Base-by-base conservation (phyloP, 257 asterid genomes). In the Paraleonurus japonicus region DNA sequence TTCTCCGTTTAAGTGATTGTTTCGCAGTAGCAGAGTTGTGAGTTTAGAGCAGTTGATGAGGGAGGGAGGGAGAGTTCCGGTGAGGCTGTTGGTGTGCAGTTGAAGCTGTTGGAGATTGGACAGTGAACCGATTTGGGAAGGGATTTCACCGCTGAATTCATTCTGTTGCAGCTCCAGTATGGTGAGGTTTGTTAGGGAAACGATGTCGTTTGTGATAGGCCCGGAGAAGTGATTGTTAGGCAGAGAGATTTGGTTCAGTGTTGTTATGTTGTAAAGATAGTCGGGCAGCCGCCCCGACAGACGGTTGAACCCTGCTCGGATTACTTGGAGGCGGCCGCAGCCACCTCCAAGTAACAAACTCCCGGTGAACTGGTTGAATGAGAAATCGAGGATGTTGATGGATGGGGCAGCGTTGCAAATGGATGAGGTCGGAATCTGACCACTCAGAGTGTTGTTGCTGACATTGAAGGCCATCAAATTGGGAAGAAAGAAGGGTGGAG, bases 41-140 rank as follows among this genome's bases (percentile, higher is more conserved):
- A 85, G 69, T 17, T 67, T 82, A 13, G 87, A 15, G 76, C 89
- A 87, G 63, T 82, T 19, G 16, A 41, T 80, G 33, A 87, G 32
- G 20, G 92, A 82, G 16, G 76, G 79, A 1, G 92, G 89, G 4
- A 87, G 50, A 9, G 79, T 70, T 8, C 86, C 86, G 12, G 63
- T 77, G 43, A 86, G 65, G 75, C 65, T 77, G 71, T 84, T 84
- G 54, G 82, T 74, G 76, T 84, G 89, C 22, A 86, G 87, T 12
- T 78, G 82, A 24, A 86, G 86, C 4, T 80, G 84, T 65, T 84
- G 69, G 66, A 84, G 71, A 20, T 68, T 79, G 45, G 80, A 51
- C 4, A 86, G 81, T 27, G 19, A 19, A 1, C 89, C 92, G 4
- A 84, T 66, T 43, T 79, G 23, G 0, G 17, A 5, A 11, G 89